Evolutionary conservation across 2,329 filamentous ascomycete species (phyloP).

Genomic region (Fragosphaeria purpurea): DNA sequence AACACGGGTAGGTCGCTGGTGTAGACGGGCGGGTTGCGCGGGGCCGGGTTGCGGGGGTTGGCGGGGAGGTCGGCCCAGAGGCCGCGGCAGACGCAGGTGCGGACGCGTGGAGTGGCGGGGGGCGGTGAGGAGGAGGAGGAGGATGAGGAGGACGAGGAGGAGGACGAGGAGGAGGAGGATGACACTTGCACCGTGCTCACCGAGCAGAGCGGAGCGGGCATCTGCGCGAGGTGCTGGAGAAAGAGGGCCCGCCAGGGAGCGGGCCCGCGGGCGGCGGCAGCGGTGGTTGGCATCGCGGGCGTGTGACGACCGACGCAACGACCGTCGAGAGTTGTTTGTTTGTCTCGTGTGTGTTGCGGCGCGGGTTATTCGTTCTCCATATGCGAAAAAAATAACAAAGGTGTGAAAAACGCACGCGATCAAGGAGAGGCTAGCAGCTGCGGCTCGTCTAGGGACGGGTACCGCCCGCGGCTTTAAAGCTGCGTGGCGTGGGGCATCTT

Average conservation of each 20-base stretch:
- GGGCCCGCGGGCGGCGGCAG: slow-evolving; percentile 12
- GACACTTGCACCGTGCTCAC: slow-evolving; percentile 38
- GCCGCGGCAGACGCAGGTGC: slow-evolving; percentile 77
- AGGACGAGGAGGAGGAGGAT: too few species aligned
- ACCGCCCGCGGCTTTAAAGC: too few species aligned
- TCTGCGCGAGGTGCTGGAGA: slow-evolving; percentile 37
- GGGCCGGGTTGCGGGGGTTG: slow-evolving; percentile 63
- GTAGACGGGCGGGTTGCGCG: slow-evolving; percentile 57
- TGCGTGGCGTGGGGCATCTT: too few species aligned
- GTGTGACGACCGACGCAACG: slow-evolving; percentile 3
- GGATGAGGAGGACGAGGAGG: slow-evolving; percentile 15
- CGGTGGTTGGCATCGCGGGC: neutral
- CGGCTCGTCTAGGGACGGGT: too few species aligned
- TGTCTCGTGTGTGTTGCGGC: too few species aligned
- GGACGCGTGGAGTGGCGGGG: slow-evolving; percentile 46
- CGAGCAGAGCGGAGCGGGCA: slow-evolving; percentile 39
- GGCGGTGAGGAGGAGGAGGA: too few species aligned
- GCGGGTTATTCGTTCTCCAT: too few species aligned
- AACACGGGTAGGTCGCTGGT: slow-evolving; percentile 77
- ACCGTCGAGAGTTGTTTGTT: too few species aligned
- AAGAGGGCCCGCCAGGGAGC: slow-evolving; percentile 47
- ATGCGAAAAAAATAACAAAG: too few species aligned
- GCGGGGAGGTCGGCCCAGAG: slow-evolving; percentile 66
- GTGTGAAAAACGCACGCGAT: too few species aligned
- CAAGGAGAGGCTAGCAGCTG: too few species aligned